Evolutionary conservation across 305 asterid genomes (phyloP).

Genomic region (Plantago coronopus): DNA sequence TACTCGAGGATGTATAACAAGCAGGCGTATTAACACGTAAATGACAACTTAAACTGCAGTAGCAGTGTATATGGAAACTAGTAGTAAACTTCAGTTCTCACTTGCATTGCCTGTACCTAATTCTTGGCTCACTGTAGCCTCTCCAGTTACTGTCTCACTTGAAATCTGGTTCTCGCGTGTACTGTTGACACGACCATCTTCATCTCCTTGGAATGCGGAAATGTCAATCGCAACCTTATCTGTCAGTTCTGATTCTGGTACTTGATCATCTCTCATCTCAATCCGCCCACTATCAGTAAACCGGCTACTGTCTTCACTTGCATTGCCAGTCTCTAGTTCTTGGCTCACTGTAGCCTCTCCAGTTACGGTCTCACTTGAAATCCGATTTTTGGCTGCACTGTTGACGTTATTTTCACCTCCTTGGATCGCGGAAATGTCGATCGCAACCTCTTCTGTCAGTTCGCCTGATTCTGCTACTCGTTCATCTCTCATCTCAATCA

Average conservation of each 20-base stretch:
- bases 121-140: slow-evolving; percentile 8
- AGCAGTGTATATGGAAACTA: no score
- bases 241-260: no score
- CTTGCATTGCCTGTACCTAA: not conserved
- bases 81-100: not conserved
- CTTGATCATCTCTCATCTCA: no score
- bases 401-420: not conserved
- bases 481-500: slow-evolving; percentile 15
- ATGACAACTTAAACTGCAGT: no score
- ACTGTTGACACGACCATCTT: not conserved
- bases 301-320: not conserved
- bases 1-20: no score
- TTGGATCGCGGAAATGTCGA: not conserved
- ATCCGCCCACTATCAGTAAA: no score
- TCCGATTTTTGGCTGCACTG: not conserved
- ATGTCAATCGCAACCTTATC: no score
- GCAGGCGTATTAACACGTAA: no score
- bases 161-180: not conserved
- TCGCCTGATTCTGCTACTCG: slow-evolving; percentile 7
- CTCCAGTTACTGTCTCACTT: not conserved
- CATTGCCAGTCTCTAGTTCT: not conserved
- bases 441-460: not conserved
- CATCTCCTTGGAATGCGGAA: no score
- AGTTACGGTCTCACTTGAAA: not conserved
- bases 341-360: slow-evolving; percentile 7